Evolutionary conservation across 257 asterid species (phyloP).

Genomic region (Solanum pinnatisectum): DNA sequence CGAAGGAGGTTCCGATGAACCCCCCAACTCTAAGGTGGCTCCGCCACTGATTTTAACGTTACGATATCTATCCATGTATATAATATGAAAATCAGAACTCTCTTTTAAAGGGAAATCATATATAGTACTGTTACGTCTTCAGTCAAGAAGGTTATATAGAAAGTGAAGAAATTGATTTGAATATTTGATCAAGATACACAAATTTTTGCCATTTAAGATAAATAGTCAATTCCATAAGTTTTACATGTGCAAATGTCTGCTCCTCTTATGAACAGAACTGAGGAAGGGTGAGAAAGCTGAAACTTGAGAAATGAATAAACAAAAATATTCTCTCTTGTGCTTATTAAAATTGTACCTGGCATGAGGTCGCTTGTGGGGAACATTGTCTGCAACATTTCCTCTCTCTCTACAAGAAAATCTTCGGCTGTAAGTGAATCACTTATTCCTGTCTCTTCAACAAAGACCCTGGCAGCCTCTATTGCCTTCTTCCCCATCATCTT

Average conservation of each 20-base stretch:
- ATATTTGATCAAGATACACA: background rate
- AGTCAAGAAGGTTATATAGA: background rate
- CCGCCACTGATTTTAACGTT: background rate
- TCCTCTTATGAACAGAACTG: background rate
- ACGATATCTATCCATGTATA: background rate
- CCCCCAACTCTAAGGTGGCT: no score
- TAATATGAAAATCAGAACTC: background rate
- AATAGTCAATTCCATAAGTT: background rate
- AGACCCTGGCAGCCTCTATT: slow-evolving; percentile 86
- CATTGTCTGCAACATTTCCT: slow-evolving; percentile 58
- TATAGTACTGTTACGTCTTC: background rate
- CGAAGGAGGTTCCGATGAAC: no score
- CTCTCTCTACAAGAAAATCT: slow-evolving; percentile 88
- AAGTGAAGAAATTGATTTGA: background rate
- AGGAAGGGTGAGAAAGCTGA: background rate
- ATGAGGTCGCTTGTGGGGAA: slow-evolving; percentile 85
- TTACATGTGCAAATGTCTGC: background rate
- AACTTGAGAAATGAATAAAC: background rate
- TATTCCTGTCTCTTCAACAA: slow-evolving; percentile 84
- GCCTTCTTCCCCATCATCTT: slow-evolving; percentile 99
- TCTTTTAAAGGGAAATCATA: background rate
- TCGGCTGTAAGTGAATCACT: slow-evolving; percentile 69
- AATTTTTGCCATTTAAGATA: background rate
- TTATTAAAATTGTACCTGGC: slow-evolving; percentile 54
- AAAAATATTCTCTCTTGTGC: background rate